Evolutionary conservation across 176 grass and related monocot genomes (phyloP), one percentile per base, ranked within the genome.

Genomic region (Rhipidocladum racemiflorum): DNA sequence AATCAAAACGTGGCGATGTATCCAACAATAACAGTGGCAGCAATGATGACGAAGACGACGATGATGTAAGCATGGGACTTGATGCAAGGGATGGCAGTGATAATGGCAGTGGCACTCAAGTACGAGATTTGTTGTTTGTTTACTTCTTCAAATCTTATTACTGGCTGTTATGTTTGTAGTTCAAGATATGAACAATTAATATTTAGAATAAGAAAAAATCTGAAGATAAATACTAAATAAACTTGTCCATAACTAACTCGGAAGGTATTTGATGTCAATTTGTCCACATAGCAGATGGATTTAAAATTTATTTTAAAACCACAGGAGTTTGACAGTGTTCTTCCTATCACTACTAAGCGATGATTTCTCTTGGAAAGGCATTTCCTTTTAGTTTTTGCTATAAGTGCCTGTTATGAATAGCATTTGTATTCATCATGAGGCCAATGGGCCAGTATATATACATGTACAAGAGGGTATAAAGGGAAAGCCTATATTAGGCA

Each of bases 91-190:
- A 94, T 83, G 91, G 84, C 64, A 94, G 92, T 69, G 94, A 94
- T 75, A 91, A 91, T 87, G 94, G 90, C 36, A 97, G 94, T 46
- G 92, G 85, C 60, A 94, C 90, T 83, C 92, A 97, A 83, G 94
- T 97, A 92, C 14, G 66, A 64, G 3, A 68, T 49, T 83, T 85
- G 34, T 39, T 23, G 39, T 63, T 20, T 51, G 66, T 84, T 88
- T 69, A 54, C 44, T 79, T 50, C 46, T 65, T 11, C 46, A 84
- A 24, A 74, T 8, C 4, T 69, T 69, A 61, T 35, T 85, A 42
- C 23, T 68, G 61, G 6, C 51, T 76, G 24, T 79, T 61, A 23
- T 64, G 44, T 63, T 77, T 67, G 23, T 60, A 51, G 50, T 61
- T 61, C 49, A 75, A n/a, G 15, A 34, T 50, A 81, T 27, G 39